Percentiles rank a stretch among this genome's conserved stretches.
Evolutionary conservation across 2,329 filamentous ascomycete genomes (phyloP).

Genomic region (Neurospora sp.): DNA sequence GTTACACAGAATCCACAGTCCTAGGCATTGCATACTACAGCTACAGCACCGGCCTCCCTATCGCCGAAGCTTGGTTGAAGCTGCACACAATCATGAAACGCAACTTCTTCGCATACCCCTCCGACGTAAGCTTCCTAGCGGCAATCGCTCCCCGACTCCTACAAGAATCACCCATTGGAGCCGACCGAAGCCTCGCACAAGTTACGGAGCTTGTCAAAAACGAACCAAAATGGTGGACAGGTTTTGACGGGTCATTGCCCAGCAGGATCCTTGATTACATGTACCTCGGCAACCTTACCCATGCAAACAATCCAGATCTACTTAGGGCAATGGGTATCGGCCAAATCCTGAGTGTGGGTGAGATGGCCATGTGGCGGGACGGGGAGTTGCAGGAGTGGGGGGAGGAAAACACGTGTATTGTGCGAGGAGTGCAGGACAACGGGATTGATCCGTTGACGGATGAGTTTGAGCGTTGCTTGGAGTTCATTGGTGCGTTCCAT

Average conservation of each 20-base stretch:
- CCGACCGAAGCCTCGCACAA: slow-evolving; percentile 40
- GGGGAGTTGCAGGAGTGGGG: slow-evolving; percentile 66
- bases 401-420: slow-evolving; percentile 64
- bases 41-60: slow-evolving; percentile 73
- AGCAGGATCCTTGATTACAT: slow-evolving; percentile 86
- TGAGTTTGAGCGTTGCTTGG: slow-evolving; percentile 76
- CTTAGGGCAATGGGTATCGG: slow-evolving; percentile 71
- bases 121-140: slow-evolving; percentile 75
- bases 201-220: slow-evolving; percentile 42
- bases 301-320: slow-evolving; percentile 88
- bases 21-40: slow-evolving; percentile 87
- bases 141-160: slow-evolving; percentile 69
- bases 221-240: slow-evolving; percentile 65
- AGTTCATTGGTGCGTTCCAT: slow-evolving; percentile 72
- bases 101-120: slow-evolving; percentile 94
- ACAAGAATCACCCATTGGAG: slow-evolving; percentile 52
- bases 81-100: slow-evolving; percentile 72
- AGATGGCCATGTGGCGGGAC: slow-evolving; percentile 72
- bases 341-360: slow-evolving; percentile 85
- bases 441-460: slow-evolving; percentile 85
- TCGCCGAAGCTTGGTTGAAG: slow-evolving; percentile 78
- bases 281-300: slow-evolving; percentile 87
- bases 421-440: slow-evolving; percentile 90
- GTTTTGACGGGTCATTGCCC: not conserved
- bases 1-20: slow-evolving; percentile 90